Conservation (phyloP, 1,139 yeast genomes). For the Hansenula sp. region DNA sequence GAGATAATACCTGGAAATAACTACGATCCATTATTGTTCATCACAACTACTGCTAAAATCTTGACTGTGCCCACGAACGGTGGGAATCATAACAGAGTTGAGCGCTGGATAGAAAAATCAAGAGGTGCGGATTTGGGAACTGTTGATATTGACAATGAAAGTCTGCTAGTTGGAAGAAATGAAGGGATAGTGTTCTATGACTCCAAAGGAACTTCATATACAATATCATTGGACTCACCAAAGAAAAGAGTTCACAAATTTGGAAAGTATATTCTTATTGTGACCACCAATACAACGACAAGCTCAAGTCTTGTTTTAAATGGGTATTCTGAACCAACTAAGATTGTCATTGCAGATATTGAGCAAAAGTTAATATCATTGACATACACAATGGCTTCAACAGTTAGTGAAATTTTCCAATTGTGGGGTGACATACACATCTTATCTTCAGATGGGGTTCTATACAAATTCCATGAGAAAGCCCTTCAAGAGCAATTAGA, state of each 20-base stretch:
- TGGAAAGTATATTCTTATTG: slow-evolving; percentile 36
- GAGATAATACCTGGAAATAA: slow-evolving; percentile 42
- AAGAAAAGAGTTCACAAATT: slow-evolving; percentile 47
- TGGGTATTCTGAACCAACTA: slow-evolving; percentile 34
- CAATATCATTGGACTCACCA: slow-evolving; percentile 54
- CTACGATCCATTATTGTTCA: slow-evolving; percentile 22
- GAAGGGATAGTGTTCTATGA: slow-evolving; percentile 31
- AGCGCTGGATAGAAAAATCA: slow-evolving; percentile 53
- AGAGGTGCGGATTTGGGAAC: slow-evolving; percentile 76
- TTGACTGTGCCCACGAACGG: slow-evolving; percentile 78
- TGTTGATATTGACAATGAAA: slow-evolving; percentile 35
- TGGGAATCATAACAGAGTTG: slow-evolving; percentile 67
- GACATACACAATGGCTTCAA: slow-evolving; percentile 62
- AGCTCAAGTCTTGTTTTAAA: slow-evolving; percentile 23
- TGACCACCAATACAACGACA: slow-evolving; percentile 25
- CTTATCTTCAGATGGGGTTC: slow-evolving; percentile 70
- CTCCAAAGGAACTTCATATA: slow-evolving; percentile 49
- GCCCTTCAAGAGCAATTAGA: slow-evolving; percentile 65
- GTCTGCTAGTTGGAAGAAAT: slow-evolving; percentile 27
- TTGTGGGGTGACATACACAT: slow-evolving; percentile 57
- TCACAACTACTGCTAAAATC: slow-evolving; percentile 56
- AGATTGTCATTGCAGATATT: slow-evolving; percentile 64
- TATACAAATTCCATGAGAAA: slow-evolving; percentile 68
- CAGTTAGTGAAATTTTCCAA: slow-evolving; percentile 51
- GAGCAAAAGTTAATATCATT: slow-evolving; percentile 68